A percentile compares a stretch with the other conserved stretches of the same genome.
Evolutionary conservation across 1,284 basidiomycete genomes (phyloP).

Genomic region (Leccinum holopus): DNA sequence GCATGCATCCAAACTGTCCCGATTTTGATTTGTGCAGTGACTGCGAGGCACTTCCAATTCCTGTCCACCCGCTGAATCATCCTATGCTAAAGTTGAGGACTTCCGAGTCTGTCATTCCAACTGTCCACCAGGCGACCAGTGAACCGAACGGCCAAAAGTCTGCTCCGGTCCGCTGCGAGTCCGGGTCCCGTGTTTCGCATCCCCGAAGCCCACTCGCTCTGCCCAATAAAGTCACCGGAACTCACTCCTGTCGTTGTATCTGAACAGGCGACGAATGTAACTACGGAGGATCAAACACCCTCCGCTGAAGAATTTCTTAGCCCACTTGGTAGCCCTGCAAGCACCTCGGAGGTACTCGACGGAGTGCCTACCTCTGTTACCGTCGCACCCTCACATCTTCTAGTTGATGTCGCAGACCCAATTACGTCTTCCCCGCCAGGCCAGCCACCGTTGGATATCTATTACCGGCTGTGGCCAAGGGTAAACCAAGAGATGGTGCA

Average conservation of each 20-base stretch:
- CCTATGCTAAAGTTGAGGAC: slow-evolving; percentile 78
- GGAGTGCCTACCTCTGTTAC: neutral
- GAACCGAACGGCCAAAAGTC: neutral
- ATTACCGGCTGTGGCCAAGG: slow-evolving; percentile 29
- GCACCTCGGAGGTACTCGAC: neutral
- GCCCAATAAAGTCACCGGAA: neutral
- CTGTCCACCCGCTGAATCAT: slow-evolving; percentile 73
- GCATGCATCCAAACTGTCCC: slow-evolving; percentile 76
- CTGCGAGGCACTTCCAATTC: slow-evolving; percentile 81
- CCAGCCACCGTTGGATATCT: slow-evolving; percentile 17
- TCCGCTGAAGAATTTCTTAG: slow-evolving; percentile 30
- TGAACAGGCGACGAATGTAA: neutral
- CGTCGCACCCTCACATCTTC: slow-evolving; percentile 6
- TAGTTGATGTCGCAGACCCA: slow-evolving; percentile 11
- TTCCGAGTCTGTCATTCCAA: slow-evolving; percentile 51
- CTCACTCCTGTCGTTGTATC: neutral
- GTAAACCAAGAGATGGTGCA: slow-evolving; percentile 31
- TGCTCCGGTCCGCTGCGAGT: neutral
- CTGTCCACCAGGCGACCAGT: slow-evolving; percentile 40
- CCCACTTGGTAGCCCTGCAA: slow-evolving; percentile 23
- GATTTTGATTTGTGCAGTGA: slow-evolving; percentile 83
- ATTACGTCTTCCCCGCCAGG: slow-evolving; percentile 2
- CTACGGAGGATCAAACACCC: slow-evolving; percentile 6
- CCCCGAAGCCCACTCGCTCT: neutral
- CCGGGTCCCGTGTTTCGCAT: neutral